Base-by-base conservation (phyloP, 352 stramenopile genomes). In the Phytopythium kandeliae region DNA sequence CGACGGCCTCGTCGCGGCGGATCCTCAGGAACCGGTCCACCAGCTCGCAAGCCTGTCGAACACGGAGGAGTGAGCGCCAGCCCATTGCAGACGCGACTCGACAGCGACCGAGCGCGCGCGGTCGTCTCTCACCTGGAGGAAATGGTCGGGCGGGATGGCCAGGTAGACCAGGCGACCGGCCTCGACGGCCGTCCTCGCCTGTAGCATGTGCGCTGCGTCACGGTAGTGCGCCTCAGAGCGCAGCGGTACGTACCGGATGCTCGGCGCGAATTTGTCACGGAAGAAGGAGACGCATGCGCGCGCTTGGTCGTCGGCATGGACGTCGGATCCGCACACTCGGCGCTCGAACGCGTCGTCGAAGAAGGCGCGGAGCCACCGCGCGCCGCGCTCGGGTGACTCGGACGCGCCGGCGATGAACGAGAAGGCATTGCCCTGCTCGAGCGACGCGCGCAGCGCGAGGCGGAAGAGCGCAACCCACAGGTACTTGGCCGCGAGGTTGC, bases 401-500 rank as follows among this genome's bases (percentile, higher is more conserved):
- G 70, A 70, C 19, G 69, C 78, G 16, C 69, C 73, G 1, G 80
- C 80, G 43, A 76, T 54, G 44, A 87, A 70, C 7, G 67, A 36
- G 42, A 71, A 64, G 7, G 38, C 36, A 5, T 47, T 50, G 22
- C 13, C 22, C 16, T 31, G 55, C 16, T 17, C 45, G 16, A 33
- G 38, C 15, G 54, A 42, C 3, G 52, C 51, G 19, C 85, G 45
- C 13, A 82, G 51, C 11, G 74, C 71, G 44, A 92, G 48, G 0
- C 75, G 78, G 51, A 89, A 85, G 43, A 73, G 61, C n/a, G 80
- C 63, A 11, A 80, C 71, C 82, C 84, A 94, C 34, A 94, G 61
- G 69, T 92, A 92, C 43, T 92, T 92, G 16, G 74, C 54, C n/a
- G 84, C 79, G 43, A 94, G 66, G 61, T 92, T 83, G 21, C 83